Base-by-base conservation (phyloP, 768 basidiomycete species). In the Pleurotus ostreatus region DNA sequence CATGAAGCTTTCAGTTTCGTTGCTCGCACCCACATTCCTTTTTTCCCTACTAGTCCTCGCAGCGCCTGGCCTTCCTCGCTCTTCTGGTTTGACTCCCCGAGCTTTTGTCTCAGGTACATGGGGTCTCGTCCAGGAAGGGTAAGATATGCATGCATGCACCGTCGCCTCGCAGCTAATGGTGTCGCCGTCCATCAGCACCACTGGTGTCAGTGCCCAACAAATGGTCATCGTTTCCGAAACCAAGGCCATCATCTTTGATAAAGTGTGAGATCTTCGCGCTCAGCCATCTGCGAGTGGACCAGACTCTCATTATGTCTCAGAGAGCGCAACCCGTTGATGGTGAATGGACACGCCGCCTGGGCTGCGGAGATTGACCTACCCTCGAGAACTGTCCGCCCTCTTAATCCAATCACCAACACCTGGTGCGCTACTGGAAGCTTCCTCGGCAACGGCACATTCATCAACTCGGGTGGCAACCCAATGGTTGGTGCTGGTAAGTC, bases 281-380 rank as follows among this genome's bases (percentile, higher is more conserved):
- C 11, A n/a, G 16, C 6, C 4, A 26, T 22, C 26, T 55, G 9
- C 23, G 25, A 15, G 16, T 16, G 30, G 20, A 16, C 18, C 8
- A 23, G 8, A 43, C 20, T 49, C 16, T 18, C 12, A 18, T 51
- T 9, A n/a, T 16, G 9, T 34, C 30, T 34, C 18, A 55, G 54
- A n/a, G 54, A 55, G 30, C 67, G 78, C 56, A 77, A 79, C 44
- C 72, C 76, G 12, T 62, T 78, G 1, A 67, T 61, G 16, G 65
- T 78, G 54, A 68, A 76, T 49, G 73, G 71, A 1, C 76, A 77
- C 57, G 64, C 74, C 15, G 78, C 78, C 6, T 78, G 78, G 78
- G 74, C 72, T 25, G 75, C 73, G 5, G 64, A 79, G 13, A 72
- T 76, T 62, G 68, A 78, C 55, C 60, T 79, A 9, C 65, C 70